phyloP scores from a whole-genome alignment of 1,139 yeast genomes.

The Yamadazyma atmosphaerica region DNA sequence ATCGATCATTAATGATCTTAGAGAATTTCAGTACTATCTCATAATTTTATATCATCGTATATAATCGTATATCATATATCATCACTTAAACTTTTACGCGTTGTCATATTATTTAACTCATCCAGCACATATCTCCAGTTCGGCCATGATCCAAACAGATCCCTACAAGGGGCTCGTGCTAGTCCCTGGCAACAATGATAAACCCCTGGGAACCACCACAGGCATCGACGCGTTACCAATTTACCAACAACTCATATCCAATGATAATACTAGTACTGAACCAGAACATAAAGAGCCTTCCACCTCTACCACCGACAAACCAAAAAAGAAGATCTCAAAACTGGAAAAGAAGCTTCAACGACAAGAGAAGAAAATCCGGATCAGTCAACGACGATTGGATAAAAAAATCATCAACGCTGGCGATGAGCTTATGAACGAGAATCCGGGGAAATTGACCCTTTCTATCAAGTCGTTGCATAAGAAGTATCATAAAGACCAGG shows the following conservation, averaged over 20 bases:
- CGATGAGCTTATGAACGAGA: slow-evolving; percentile 5
- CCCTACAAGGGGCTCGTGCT: slow-evolving; percentile 25
- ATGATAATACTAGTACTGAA: slow-evolving; percentile 8
- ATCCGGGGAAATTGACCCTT: slow-evolving; percentile 24
- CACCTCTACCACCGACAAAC: slow-evolving; percentile 5
- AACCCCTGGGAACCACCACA: slow-evolving; percentile 15
- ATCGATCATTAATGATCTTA: too few relatives aligned
- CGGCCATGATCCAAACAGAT: slow-evolving; percentile 9
- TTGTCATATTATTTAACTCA: too few relatives aligned
- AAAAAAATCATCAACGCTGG: not conserved
- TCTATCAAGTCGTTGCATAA: slow-evolving; percentile 23
- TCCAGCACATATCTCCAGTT: not conserved
- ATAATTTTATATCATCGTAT: too few relatives aligned
- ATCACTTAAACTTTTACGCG: too few relatives aligned
- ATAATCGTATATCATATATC: too few relatives aligned
- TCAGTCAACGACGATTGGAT: slow-evolving; percentile 13
- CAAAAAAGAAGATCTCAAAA: slow-evolving; percentile 12
- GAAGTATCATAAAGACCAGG: slow-evolving; percentile 13
- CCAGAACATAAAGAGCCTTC: too few relatives aligned
- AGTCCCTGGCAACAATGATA: slow-evolving; percentile 9
- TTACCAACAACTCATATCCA: slow-evolving; percentile 14
- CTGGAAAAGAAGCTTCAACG: slow-evolving; percentile 31
- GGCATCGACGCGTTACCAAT: slow-evolving; percentile 37
- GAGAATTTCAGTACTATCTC: too few relatives aligned
- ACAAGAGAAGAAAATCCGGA: slow-evolving; percentile 31